A percentile compares a stretch with the other conserved stretches of the same genome.
phyloP scores from a whole-genome alignment of 2,329 filamentous ascomycete species.

The Chlorencoelia australis region DNA sequence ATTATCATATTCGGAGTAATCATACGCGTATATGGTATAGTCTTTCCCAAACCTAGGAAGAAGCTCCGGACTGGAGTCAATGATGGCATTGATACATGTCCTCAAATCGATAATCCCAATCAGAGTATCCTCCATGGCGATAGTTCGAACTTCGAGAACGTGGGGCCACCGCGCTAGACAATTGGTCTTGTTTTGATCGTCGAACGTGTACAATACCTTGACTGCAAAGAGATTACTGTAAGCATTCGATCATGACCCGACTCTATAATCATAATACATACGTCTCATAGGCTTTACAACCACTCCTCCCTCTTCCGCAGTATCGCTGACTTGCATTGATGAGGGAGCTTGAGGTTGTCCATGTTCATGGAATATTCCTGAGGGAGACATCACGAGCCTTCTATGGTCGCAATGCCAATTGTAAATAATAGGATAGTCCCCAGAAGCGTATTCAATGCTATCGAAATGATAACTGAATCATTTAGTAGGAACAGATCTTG shows the following conservation, averaged over 20 bases:
- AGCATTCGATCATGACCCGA: constrained; percentile 8
- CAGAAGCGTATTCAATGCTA: constrained; percentile 12
- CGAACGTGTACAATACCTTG: constrained; percentile 95
- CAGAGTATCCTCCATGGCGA: constrained; percentile 67
- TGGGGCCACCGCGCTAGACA: constrained; percentile 82
- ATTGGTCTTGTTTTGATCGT: constrained; percentile 77
- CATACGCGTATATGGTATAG: constrained; percentile 94
- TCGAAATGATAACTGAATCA: constrained; percentile 13
- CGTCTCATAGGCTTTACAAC: constrained; percentile 48
- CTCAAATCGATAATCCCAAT: constrained; percentile 85
- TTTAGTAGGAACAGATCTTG: constrained; percentile 11
- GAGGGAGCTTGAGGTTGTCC: constrained; percentile 13
- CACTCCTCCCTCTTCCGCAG: constrained; percentile 42
- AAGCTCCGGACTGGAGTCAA: constrained; percentile 74
- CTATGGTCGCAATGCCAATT: constrained; percentile 15
- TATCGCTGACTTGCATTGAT: constrained; percentile 9
- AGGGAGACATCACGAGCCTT: constrained; percentile 22
- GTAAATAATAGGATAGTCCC: too few relatives aligned
- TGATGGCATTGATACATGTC: constrained; percentile 76
- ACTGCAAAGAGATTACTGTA: constrained; percentile 42
- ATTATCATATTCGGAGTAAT: constrained; percentile 90
- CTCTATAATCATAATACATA: constrained; percentile 34
- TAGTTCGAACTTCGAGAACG: constrained; percentile 67
- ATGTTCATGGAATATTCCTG: constrained; percentile 13
- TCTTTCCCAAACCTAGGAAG: constrained; percentile 60